Evolutionary conservation across 2,329 filamentous ascomycete genomes (phyloP).

Genomic region (Hypoxylon sp.): DNA sequence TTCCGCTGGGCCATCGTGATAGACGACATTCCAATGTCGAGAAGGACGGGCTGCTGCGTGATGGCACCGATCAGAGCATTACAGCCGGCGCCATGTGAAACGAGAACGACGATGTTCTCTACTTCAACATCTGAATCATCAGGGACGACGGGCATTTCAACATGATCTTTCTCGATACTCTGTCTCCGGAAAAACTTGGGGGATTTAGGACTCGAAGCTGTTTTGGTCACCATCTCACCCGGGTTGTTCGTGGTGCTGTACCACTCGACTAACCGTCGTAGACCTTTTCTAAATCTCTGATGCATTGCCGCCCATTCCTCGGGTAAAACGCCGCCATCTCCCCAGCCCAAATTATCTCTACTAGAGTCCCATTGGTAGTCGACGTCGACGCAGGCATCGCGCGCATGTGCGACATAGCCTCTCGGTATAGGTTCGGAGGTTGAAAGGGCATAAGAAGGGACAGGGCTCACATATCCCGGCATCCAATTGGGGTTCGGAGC

Average conservation of each 20-base stretch:
- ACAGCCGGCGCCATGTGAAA: slow-evolving; percentile 95
- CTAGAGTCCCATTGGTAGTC: slow-evolving; percentile 98
- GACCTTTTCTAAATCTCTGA: slow-evolving; percentile 82
- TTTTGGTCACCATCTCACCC: slow-evolving; percentile 63
- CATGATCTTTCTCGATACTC: slow-evolving; percentile 49
- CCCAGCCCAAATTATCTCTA: slow-evolving; percentile 81
- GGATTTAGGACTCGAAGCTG: slow-evolving; percentile 44
- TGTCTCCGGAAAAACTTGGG: slow-evolving; percentile 38
- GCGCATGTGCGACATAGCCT: slow-evolving; percentile 90
- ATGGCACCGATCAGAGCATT: slow-evolving; percentile 95
- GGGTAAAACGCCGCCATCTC: slow-evolving; percentile 85
- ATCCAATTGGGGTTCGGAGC: slow-evolving; percentile 29
- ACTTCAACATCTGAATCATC: slow-evolving; percentile 69
- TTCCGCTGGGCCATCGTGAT: slow-evolving; percentile 86
- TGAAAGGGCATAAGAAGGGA: slow-evolving; percentile 86
- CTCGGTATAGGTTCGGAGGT: slow-evolving; percentile 83
- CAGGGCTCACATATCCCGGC: slow-evolving; percentile 76
- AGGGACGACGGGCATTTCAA: slow-evolving; percentile 47
- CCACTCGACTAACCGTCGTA: slow-evolving; percentile 85
- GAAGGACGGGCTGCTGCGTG: slow-evolving; percentile 88
- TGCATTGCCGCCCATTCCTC: slow-evolving; percentile 99
- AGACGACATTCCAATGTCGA: slow-evolving; percentile 90
- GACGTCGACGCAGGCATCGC: slow-evolving; percentile 85
- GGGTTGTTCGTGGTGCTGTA: slow-evolving; percentile 72
- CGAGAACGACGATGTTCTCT: slow-evolving; percentile 84